Evolutionary conservation across 2,329 filamentous ascomycete genomes (phyloP).

Genomic region (Setomelanomma holmii): DNA sequence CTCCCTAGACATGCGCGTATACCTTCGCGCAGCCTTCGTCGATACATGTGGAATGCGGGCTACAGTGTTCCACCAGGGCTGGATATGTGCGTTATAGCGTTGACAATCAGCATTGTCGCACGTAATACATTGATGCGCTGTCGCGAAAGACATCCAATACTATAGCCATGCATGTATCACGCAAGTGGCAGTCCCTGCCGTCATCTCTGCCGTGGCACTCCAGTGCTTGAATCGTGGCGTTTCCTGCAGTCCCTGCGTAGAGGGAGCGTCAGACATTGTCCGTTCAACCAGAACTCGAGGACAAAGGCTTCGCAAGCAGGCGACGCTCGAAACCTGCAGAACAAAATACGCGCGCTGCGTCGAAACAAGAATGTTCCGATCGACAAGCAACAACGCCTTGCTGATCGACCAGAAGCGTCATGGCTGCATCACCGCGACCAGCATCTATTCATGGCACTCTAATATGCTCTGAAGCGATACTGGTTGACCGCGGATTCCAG

Average conservation of each 20-base stretch:
- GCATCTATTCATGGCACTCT: slow-evolving; percentile 10
- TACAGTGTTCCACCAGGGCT: no score
- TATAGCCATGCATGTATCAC: not conserved
- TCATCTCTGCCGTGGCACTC: not conserved
- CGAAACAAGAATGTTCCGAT: slow-evolving; percentile 7
- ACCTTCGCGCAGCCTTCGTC: no score
- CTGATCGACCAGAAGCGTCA: slow-evolving; percentile 14
- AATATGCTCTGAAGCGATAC: slow-evolving; percentile 4
- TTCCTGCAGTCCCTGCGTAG: not conserved
- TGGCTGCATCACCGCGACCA: slow-evolving; percentile 15
- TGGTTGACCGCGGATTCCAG: slow-evolving; percentile 5
- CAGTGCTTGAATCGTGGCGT: not conserved
- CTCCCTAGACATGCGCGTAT: no score
- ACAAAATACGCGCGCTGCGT: not conserved
- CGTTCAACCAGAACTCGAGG: no score
- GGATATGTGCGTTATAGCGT: not conserved
- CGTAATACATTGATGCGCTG: slow-evolving; percentile 4
- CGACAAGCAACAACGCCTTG: not conserved
- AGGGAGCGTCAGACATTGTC: not conserved
- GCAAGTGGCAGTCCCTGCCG: not conserved
- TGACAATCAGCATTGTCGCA: slow-evolving; percentile 1
- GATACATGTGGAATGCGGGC: no score
- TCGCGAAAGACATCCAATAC: not conserved
- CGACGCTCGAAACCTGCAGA: not conserved
- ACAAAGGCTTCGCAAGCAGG: no score